These are phyloP conservation scores for Lachancea lanzarotensis DNA, from an alignment of 805 yeast genomes.

Conservation along the genomic window DNA sequence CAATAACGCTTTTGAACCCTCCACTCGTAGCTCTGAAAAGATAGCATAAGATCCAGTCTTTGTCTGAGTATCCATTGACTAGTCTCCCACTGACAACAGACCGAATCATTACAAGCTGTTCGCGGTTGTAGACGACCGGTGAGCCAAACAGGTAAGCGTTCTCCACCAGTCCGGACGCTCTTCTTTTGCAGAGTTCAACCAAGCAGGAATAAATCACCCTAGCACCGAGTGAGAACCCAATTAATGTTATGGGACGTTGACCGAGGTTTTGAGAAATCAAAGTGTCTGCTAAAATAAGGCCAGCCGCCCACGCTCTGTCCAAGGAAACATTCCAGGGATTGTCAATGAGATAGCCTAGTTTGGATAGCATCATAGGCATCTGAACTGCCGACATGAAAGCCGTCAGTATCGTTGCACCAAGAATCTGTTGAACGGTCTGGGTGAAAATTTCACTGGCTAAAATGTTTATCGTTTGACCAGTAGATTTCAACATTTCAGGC, in stretches of 20 bases:
- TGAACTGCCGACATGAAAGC: conserved; percentile 92
- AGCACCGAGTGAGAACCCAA: conserved; percentile 92
- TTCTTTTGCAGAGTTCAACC: conserved; percentile 73
- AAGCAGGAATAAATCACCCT: conserved; percentile 87
- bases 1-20: conserved; percentile 86
- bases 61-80: conserved; percentile 83
- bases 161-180: conserved; percentile 83
- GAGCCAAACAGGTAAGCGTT: conserved; percentile 84
- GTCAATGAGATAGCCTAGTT: conserved; percentile 80
- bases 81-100: conserved; percentile 86
- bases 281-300: conserved; percentile 85
- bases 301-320: conserved; percentile 97
- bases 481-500: conserved; percentile 92
- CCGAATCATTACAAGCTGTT: conserved; percentile 70
- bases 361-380: conserved; percentile 84
- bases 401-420: conserved; percentile 84
- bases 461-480: conserved; percentile 93
- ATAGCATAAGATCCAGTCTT: conserved; percentile 95
- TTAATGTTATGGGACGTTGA: conserved; percentile 81
- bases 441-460: conserved; percentile 90
- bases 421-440: conserved; percentile 88
- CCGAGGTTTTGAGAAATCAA: conserved; percentile 83
- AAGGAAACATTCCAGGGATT: conserved; percentile 98
- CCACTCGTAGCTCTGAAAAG: conserved; percentile 93
- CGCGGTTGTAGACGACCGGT: conserved; percentile 73